Percentiles rank a stretch among this genome's conserved stretches.
Evolutionary conservation across 2,329 filamentous ascomycete species (phyloP).

Genomic region (Emergomyces orientalis): DNA sequence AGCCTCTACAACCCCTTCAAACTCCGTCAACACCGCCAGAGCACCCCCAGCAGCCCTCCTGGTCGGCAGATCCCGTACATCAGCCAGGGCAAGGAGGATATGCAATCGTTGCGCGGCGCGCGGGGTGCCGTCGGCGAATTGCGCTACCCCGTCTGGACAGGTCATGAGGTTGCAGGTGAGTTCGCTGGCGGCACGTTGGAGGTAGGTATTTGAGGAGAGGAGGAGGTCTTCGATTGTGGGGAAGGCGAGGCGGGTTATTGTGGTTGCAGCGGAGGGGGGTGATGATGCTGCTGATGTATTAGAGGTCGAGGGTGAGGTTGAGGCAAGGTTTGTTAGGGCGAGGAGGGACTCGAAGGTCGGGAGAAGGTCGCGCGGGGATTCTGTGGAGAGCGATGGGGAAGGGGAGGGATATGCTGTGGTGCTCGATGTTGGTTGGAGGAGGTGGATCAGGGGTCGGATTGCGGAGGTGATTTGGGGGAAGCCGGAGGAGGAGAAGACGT

Average conservation of each 20-base stretch:
- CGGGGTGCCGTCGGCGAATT: constrained; percentile 46
- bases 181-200: constrained; percentile 78
- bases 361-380: constrained; percentile 62
- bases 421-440: constrained; percentile 58
- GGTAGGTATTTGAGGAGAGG: constrained; percentile 61
- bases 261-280: constrained; percentile 46
- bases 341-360: constrained; percentile 85
- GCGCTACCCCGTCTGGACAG: constrained; percentile 36
- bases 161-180: constrained; percentile 74
- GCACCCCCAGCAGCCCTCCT: constrained; percentile 80
- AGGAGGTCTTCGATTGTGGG: constrained; percentile 72
- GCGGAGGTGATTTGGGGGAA: constrained; percentile 63
- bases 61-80: constrained; percentile 72
- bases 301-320: background rate
- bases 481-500: constrained; percentile 73
- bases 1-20: constrained; percentile 62
- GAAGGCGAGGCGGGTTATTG: constrained; percentile 67
- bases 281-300: constrained; percentile 36
- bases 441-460: constrained; percentile 68
- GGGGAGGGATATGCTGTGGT: constrained; percentile 32
- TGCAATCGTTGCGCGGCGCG: constrained; percentile 67
- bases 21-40: constrained; percentile 71
- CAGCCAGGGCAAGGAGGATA: constrained; percentile 76
- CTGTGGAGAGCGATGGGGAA: constrained; percentile 21
- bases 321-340: constrained; percentile 83